Evolutionary conservation across 2,329 filamentous ascomycete species (phyloP).

Genomic region (Aspergillus sp.): DNA sequence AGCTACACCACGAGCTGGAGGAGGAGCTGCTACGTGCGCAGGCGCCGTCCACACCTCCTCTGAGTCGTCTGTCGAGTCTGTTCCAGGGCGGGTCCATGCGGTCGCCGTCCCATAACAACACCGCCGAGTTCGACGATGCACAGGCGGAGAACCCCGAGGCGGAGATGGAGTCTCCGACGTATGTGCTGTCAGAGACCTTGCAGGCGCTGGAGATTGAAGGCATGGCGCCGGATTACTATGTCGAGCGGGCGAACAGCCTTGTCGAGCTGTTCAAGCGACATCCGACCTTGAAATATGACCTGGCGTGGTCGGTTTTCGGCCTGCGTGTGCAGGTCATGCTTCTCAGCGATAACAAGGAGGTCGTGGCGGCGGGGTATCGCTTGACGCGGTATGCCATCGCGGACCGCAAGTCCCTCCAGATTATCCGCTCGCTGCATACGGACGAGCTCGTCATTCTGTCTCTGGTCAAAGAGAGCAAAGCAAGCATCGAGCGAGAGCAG

Average conservation of each 20-base stretch:
- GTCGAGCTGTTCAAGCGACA: slow-evolving; percentile 96
- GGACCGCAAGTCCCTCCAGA: slow-evolving; percentile 83
- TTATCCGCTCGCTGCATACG: slow-evolving; percentile 82
- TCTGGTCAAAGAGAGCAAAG: slow-evolving; percentile 90
- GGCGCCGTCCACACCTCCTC: slow-evolving; percentile 50
- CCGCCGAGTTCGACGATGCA: slow-evolving; percentile 36
- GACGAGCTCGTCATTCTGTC: slow-evolving; percentile 91
- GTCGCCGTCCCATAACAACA: slow-evolving; percentile 45
- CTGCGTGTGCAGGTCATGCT: slow-evolving; percentile 93
- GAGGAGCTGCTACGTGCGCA: slow-evolving; percentile 60
- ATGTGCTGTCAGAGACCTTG: slow-evolving; percentile 82
- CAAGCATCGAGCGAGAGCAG: slow-evolving; percentile 95
- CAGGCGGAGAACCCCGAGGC: slow-evolving; percentile 58
- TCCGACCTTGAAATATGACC: slow-evolving; percentile 90
- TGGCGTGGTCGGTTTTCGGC: slow-evolving; percentile 95
- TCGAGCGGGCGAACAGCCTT: slow-evolving; percentile 83
- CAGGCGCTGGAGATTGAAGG: slow-evolving; percentile 85
- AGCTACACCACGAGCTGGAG: slow-evolving; percentile 59
- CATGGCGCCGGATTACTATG: slow-evolving; percentile 91
- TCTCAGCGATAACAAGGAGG: slow-evolving; percentile 90
- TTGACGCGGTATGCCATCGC: slow-evolving; percentile 94
- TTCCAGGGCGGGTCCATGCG: slow-evolving; percentile 57
- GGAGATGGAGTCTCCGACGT: slow-evolving; percentile 82
- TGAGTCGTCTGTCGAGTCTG: slow-evolving; percentile 56
- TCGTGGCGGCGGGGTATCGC: slow-evolving; percentile 90